Percentiles rank a stretch among this genome's conserved stretches.
phyloP scores from a whole-genome alignment of 2,329 filamentous ascomycete species.

The Fusarium sp. region DNA sequence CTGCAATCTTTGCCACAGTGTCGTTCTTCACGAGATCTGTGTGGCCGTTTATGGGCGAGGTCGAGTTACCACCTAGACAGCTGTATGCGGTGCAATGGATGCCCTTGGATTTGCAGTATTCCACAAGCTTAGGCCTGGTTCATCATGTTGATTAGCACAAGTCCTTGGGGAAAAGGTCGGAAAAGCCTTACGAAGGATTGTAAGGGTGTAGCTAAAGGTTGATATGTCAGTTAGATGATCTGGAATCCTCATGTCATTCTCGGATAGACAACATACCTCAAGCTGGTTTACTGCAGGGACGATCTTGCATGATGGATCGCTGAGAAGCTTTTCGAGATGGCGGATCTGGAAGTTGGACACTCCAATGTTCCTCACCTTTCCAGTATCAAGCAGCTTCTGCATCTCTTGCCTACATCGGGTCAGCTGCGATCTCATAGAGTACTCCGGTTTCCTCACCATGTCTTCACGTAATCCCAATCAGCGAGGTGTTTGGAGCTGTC shows the following conservation, averaged over 20 bases:
- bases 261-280: constrained; percentile 60
- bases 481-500: constrained; percentile 36
- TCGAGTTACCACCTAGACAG: constrained; percentile 18
- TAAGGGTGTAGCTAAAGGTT: constrained; percentile 17
- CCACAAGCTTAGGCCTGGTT: constrained; percentile 13
- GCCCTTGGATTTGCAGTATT: constrained; percentile 21
- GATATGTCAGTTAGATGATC: not conserved
- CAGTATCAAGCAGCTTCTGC: constrained; percentile 69
- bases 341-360: constrained; percentile 83
- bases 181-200: constrained; percentile 14
- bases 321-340: constrained; percentile 78
- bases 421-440: not conserved
- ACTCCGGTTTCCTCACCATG: constrained; percentile 3
- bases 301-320: constrained; percentile 66
- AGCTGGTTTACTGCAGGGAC: constrained; percentile 78
- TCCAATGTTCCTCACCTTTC: constrained; percentile 78
- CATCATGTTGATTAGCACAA: not conserved
- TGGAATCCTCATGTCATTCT: not conserved
- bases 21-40: constrained; percentile 10
- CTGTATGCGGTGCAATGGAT: constrained; percentile 25
- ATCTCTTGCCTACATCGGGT: constrained; percentile 58
- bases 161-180: not conserved
- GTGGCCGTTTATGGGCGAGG: constrained; percentile 14
- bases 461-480: constrained; percentile 25
- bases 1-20: constrained; percentile 1